Evolutionary conservation across 805 yeast species (phyloP).

Genomic region (Yarrowia sp.): DNA sequence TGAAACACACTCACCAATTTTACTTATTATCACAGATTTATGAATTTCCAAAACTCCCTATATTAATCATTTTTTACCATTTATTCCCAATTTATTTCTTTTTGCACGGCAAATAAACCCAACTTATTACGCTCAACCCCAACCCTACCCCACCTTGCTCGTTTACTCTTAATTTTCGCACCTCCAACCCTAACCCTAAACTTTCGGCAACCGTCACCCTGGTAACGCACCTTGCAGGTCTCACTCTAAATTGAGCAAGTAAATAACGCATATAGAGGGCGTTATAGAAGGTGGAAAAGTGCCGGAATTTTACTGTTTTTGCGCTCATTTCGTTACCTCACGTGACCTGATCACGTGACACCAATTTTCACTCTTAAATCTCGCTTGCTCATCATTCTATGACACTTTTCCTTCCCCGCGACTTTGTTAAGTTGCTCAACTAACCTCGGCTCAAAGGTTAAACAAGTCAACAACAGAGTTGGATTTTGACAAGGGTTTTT

Average conservation of each 20-base stretch:
- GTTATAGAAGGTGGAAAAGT: neutral
- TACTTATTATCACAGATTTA: no score
- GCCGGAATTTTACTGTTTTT: neutral
- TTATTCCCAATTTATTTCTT: no score
- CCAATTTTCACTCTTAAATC: neutral
- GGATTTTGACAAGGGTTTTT: neutral
- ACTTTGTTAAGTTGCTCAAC: neutral
- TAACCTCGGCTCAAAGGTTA: neutral
- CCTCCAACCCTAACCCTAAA: neutral
- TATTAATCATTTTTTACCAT: no score
- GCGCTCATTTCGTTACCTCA: no score
- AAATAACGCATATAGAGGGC: neutral
- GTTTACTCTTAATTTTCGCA: neutral
- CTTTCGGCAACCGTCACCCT: neutral
- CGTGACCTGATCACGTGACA: neutral
- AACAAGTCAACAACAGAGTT: neutral
- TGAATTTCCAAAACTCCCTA: no score
- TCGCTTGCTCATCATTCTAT: neutral
- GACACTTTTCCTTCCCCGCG: no score
- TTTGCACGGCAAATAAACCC: no score
- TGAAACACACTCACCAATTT: no score
- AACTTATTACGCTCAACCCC: neutral
- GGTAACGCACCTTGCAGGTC: slow-evolving; percentile 20
- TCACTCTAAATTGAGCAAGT: slow-evolving; percentile 16
- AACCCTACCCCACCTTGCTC: slow-evolving; percentile 11